These are phyloP conservation scores for Aegle marmelos DNA, from an alignment of 345 rosid genomes.

Conservation along the genomic window DNA sequence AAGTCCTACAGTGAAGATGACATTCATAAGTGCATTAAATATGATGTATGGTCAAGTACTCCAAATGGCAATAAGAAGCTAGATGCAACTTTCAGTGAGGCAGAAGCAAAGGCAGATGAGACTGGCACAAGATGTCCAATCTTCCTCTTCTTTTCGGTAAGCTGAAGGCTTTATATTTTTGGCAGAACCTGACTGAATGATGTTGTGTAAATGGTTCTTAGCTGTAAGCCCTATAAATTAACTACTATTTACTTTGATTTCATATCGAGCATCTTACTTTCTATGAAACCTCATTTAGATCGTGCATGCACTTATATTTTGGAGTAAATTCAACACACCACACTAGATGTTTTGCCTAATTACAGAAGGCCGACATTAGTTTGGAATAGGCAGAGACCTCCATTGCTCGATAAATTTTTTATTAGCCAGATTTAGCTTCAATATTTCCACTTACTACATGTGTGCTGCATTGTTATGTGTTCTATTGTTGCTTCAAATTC, in stretches of 20 bases:
- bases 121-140: constrained; percentile 50
- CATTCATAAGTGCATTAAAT: constrained; percentile 72
- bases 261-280: neutral
- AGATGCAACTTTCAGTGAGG: constrained; percentile 58
- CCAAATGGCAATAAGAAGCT: constrained; percentile 67
- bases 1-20: constrained; percentile 84
- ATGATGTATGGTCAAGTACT: constrained; percentile 79
- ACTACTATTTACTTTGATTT: neutral
- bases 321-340: neutral
- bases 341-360: neutral
- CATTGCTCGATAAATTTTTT: too few species aligned
- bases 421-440: neutral
- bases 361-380: neutral
- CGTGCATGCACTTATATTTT: neutral
- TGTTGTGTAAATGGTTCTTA: neutral
- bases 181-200: neutral
- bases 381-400: neutral
- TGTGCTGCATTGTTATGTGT: neutral
- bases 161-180: constrained; percentile 18
- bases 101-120: constrained; percentile 41
- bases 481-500: neutral
- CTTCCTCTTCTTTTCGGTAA: constrained; percentile 75
- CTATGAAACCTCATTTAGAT: too few species aligned
- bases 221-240: neutral
- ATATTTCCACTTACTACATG: neutral